Base-by-base conservation (phyloP, 805 yeast genomes). In the Starmera amethionina region DNA sequence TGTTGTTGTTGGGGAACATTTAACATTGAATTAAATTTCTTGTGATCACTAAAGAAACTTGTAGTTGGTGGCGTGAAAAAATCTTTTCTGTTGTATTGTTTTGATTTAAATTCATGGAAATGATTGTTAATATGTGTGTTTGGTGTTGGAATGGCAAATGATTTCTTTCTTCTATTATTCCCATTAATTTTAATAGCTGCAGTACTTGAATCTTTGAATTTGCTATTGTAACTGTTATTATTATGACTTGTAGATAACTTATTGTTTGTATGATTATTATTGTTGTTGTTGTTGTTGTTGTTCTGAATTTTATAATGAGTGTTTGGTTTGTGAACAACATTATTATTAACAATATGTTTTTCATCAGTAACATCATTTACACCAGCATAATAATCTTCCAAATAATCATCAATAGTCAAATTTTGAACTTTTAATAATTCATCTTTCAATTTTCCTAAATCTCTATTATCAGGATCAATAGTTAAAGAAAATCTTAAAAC, bases 391-490 rank as follows among this genome's bases (percentile, higher is more conserved):
- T 66, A 62, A 27, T 59, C 46, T 33, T 64, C 69, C 40, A 68
- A 63, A 38, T 84, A 94, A 49, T 86, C 95, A 61, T 89, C 96
- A 44, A 85, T 75, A 9, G 96, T 86, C 62, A 89, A 79, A 47
- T 70, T 78, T 40, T 75, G 73, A 29, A 86, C 71, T 39, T 67
- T 69, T 18, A 61, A 52, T 39, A 90, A 61, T 48, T 85, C 90
- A 4, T 61, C 58, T 47, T 74, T 75, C 69, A 88, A 75, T 40
- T 64, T 63, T 2, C 56, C 54, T 44, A 90, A 64, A 51, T 80
- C 79, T 54, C 97, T 77, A 62, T 89, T 86, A 25, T 72, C 71
- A 1, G 97, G 97, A 63, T 89, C 96, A 42, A 90, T 73, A 11
- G 94, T 81, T 41, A 90, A 67, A 45, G 83, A 72, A 48, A 75